Conservation (phyloP, 805 yeast genomes). For the Saccharomycopsis selenospora region DNA sequence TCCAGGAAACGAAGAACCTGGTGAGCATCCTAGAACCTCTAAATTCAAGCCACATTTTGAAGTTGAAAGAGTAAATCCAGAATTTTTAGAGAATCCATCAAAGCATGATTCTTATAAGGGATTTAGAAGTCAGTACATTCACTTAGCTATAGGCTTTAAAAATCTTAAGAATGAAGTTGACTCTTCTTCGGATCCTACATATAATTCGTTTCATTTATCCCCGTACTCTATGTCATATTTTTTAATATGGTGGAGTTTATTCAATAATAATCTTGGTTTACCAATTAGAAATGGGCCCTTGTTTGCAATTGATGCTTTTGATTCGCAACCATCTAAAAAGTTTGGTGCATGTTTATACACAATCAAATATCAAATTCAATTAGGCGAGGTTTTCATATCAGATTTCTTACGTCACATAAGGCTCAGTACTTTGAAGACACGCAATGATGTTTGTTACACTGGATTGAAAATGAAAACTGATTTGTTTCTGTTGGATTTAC, state of each 20-base stretch:
- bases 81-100: conserved; percentile 32
- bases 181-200: conserved; percentile 25
- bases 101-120: conserved; percentile 55
- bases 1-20: conserved; percentile 22
- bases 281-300: conserved; percentile 70
- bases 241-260: conserved; percentile 74
- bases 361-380: conserved; percentile 61
- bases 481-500: conserved; percentile 51
- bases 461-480: conserved; percentile 59
- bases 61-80: conserved; percentile 53
- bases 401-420: conserved; percentile 62
- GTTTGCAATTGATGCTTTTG: conserved; percentile 44
- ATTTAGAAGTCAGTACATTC: conserved; percentile 58
- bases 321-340: conserved; percentile 32
- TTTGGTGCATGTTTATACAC: conserved; percentile 67
- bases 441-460: conserved; percentile 36
- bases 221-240: conserved; percentile 67
- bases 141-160: conserved; percentile 39
- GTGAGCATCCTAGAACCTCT: conserved; percentile 37
- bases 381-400: conserved; percentile 61
- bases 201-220: conserved; percentile 64
- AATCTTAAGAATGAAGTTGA: conserved; percentile 27
- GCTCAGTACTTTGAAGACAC: conserved; percentile 35
- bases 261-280: conserved; percentile 66
- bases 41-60: conserved; percentile 57